A percentile compares a stretch with the other conserved stretches of the same genome.
These are phyloP conservation scores for Fusarium staphyleae DNA, from an alignment of 2,329 filamentous ascomycete species.

Conservation along the genomic window DNA sequence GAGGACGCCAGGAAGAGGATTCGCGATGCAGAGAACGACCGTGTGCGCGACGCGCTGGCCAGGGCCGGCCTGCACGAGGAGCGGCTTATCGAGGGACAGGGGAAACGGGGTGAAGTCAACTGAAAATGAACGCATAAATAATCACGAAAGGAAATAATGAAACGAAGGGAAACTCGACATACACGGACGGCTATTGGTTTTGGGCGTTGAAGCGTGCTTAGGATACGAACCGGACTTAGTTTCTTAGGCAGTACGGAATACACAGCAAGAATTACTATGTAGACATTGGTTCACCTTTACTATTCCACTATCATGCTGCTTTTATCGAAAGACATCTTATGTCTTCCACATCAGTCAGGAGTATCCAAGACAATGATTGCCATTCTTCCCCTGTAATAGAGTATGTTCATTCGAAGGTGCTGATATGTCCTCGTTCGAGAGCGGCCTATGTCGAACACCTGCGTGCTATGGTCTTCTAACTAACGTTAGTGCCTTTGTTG, in stretches of 20 bases:
- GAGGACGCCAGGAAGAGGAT: constrained; percentile 68
- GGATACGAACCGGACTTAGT: background rate
- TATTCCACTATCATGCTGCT: too few species aligned
- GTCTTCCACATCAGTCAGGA: too few species aligned
- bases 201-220: constrained; percentile 17
- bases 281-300: too few species aligned
- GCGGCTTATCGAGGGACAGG: constrained; percentile 50
- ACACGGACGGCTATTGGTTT: constrained; percentile 7
- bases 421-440: too few species aligned
- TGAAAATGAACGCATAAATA: background rate
- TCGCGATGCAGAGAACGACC: constrained; percentile 64
- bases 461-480: too few species aligned
- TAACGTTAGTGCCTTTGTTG: background rate
- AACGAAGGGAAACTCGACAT: background rate
- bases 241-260: too few species aligned
- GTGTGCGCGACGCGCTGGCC: constrained; percentile 59
- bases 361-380: too few species aligned
- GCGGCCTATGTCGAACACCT: too few species aligned
- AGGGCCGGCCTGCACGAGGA: constrained; percentile 52
- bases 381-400: too few species aligned
- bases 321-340: too few species aligned
- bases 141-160: background rate
- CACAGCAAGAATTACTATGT: too few species aligned
- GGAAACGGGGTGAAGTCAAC: background rate
- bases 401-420: too few species aligned